Base-by-base conservation (phyloP, 2,329 filamentous ascomycete genomes). In the Diaporthe ilicicola region DNA sequence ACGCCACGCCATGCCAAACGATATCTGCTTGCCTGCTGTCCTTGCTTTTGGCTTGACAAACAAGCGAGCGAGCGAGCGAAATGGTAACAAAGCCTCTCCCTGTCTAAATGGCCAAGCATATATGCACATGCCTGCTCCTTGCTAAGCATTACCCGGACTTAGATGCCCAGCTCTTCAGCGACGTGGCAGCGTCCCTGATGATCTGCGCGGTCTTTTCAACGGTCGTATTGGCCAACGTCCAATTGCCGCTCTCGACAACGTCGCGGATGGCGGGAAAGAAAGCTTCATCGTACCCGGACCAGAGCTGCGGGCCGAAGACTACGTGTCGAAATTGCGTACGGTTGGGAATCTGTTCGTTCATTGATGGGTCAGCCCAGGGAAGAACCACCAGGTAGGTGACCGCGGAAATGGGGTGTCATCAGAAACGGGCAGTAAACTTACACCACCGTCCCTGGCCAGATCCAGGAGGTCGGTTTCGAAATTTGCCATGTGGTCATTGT, bases 281-380 rank as follows among this genome's bases (percentile, higher is more conserved):
- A 0, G 88, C 88, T 69, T 88, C 88, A 39, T 92, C 88, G 74
- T 91, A 88, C 46, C 88, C 89, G 42, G 91, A 91, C 92, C 94
- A 95, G 3, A 89, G 84, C 77, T 94, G 89, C 0, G 96, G 96
- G 1, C 93, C 95, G 79, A 95, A 97, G 70, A 99, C 84, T 77
- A 97, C 88, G 81, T 98, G 96, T 81, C 97, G 97, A 86, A 94
- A 99, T 82, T 98, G 96, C 6, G 93, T 93, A 74, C 95, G 91
- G 76, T 94, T 94, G 48, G 93, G 93, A 5, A 97, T 88, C 92
- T 94, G 69, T 64, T 69, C 7, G 7, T 1, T 59, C 76, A 70
- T 48, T 39, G 10, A 48, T n/a, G 53, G 27, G 46, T 24, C 55
- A 71, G 48, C 32, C 50, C 3, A 50, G 2, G 24, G 37, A 17